phyloP scores from a whole-genome alignment of 164 flowering plant species.

The Liriodendron chinense region DNA sequence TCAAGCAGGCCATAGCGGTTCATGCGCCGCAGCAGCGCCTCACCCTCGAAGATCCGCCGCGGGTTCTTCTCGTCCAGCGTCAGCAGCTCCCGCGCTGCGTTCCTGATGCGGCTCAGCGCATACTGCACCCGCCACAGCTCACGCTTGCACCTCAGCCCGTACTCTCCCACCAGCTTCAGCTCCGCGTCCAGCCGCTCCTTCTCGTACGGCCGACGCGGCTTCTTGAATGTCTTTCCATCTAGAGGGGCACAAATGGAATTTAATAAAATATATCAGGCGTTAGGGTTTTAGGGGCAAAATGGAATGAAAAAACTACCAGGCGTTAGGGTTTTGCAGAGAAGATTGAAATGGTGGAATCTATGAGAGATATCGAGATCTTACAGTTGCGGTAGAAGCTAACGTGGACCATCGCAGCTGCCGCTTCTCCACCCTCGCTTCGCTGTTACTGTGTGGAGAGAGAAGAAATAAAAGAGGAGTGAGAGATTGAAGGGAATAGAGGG shows the following conservation, averaged over 20 bases:
- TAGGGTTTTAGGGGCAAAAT: neutral
- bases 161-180: slow-evolving; percentile 70
- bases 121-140: slow-evolving; percentile 74
- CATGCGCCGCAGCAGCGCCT: slow-evolving; percentile 64
- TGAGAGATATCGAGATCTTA: slow-evolving; percentile 8
- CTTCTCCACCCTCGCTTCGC: neutral
- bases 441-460: neutral
- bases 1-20: slow-evolving; percentile 60
- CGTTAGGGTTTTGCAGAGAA: neutral
- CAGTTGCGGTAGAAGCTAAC: slow-evolving; percentile 52
- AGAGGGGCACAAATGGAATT: neutral
- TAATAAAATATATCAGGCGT: neutral
- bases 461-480: neutral
- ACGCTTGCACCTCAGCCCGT: slow-evolving; percentile 60
- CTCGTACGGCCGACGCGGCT: slow-evolving; percentile 66
- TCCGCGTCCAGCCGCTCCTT: slow-evolving; percentile 68
- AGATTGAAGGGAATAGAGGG: neutral
- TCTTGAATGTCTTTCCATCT: slow-evolving; percentile 73
- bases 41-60: slow-evolving; percentile 63
- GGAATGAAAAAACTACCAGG: neutral
- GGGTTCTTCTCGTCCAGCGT: slow-evolving; percentile 68
- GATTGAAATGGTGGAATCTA: neutral
- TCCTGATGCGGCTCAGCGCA: slow-evolving; percentile 59
- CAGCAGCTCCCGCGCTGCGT: slow-evolving; percentile 54
- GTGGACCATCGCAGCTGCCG: slow-evolving; percentile 42